phyloP scores from a whole-genome alignment of 805 yeast genomes.

The Cyberlindnera maclurae region DNA sequence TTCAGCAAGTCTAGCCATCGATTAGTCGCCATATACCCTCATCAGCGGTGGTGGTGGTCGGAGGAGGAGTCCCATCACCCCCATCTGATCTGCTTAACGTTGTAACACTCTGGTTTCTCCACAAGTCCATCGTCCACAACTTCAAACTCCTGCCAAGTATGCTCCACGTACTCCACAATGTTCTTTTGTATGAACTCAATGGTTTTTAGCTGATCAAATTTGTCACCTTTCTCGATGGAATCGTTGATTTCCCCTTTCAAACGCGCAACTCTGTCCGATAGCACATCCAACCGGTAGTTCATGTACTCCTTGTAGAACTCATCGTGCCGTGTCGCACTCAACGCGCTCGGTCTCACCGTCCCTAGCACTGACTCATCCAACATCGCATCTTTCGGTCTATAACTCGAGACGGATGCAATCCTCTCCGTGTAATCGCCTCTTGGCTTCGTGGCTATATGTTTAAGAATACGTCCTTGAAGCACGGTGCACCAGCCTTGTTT shows the following conservation, averaged over 20 bases:
- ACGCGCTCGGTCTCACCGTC: slow-evolving; percentile 35
- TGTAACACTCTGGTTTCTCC: slow-evolving; percentile 19
- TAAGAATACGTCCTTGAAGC: slow-evolving; percentile 39
- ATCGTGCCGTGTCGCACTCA: slow-evolving; percentile 30
- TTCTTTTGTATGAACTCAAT: slow-evolving; percentile 25
- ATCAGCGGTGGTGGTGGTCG: too few relatives aligned
- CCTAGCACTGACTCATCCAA: slow-evolving; percentile 33
- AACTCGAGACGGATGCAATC: slow-evolving; percentile 36
- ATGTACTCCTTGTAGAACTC: slow-evolving; percentile 36
- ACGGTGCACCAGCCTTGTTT: slow-evolving; percentile 41
- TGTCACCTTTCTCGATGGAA: slow-evolving; percentile 20
- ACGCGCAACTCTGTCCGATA: slow-evolving; percentile 25
- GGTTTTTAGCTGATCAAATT: slow-evolving; percentile 32
- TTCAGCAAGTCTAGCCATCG: too few relatives aligned
- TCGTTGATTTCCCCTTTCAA: slow-evolving; percentile 22
- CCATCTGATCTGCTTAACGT: slow-evolving; percentile 17
- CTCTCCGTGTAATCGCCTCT: slow-evolving; percentile 30
- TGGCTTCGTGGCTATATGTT: slow-evolving; percentile 42
- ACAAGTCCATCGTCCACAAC: slow-evolving; percentile 25
- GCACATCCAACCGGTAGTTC: slow-evolving; percentile 31
- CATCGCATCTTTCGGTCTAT: slow-evolving; percentile 33
- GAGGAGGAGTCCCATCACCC: too few relatives aligned
- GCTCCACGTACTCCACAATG: slow-evolving; percentile 24
- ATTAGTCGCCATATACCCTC: too few relatives aligned
- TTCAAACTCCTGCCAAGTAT: slow-evolving; percentile 30